Percentiles rank a stretch among this genome's conserved stretches.
Evolutionary conservation across 192 early-diverging fungal genomes (phyloP).

Genomic region (Jimgerdemannia flammicorona): DNA sequence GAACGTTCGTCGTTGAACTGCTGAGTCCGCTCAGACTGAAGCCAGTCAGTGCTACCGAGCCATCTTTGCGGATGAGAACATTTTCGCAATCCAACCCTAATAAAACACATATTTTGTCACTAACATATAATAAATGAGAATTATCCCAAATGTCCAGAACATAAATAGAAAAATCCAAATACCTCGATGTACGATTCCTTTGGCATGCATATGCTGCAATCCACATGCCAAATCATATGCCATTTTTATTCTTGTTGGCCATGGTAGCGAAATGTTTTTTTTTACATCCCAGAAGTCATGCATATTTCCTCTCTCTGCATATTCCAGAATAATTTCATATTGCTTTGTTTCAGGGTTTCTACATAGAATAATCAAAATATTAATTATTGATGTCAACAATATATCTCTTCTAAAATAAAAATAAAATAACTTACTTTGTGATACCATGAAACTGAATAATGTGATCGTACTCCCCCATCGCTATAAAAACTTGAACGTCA

Average conservation of each 20-base stretch:
- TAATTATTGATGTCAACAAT: background rate
- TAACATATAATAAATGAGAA: too few species aligned
- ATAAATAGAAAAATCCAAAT: background rate
- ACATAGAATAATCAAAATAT: background rate
- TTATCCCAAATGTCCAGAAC: background rate
- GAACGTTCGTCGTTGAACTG: background rate
- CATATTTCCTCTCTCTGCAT: background rate
- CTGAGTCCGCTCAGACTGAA: background rate
- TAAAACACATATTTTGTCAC: background rate
- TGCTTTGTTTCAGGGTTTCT: background rate
- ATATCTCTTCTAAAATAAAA: background rate
- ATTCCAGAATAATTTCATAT: background rate
- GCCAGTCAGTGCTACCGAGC: background rate
- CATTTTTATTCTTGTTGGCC: background rate
- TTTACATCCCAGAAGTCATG: background rate
- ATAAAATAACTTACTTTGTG: background rate
- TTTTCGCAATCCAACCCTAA: background rate
- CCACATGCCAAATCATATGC: background rate
- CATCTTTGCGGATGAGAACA: background rate
- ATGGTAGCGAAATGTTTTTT: background rate
- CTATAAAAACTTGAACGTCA: background rate
- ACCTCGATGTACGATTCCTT: background rate
- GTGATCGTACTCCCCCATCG: background rate
- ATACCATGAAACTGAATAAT: background rate
- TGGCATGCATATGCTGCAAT: background rate